These are phyloP conservation scores for Massospora cicadina DNA, from an alignment of 371 early-diverging fungal species.

Conservation along the genomic window DNA sequence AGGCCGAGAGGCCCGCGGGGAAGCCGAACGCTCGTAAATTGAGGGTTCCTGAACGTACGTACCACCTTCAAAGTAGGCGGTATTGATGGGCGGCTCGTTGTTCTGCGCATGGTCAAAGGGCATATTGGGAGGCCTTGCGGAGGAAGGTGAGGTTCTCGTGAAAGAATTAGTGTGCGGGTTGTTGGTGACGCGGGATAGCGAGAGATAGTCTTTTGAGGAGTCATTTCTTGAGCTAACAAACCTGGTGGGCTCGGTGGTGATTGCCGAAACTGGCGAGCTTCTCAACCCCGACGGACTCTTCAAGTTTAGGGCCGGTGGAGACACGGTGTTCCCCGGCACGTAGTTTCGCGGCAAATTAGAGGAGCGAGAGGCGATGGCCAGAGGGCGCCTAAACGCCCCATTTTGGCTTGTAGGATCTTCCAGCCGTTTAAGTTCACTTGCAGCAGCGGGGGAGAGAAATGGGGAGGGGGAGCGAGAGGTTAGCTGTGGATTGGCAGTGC, in stretches of 20 bases:
- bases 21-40: background rate
- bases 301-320: background rate
- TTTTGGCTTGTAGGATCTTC: background rate
- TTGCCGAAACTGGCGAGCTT: background rate
- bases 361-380: background rate
- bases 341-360: background rate
- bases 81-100: background rate
- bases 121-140: background rate
- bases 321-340: background rate
- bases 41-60: background rate
- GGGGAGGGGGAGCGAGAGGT: background rate
- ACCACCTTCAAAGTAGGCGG: background rate
- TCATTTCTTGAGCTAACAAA: background rate
- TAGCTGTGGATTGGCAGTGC: background rate
- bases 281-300: background rate
- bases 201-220: background rate
- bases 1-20: background rate
- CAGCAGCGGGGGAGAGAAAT: background rate
- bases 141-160: background rate
- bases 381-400: background rate
- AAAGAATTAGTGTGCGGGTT: background rate
- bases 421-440: background rate
- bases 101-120: background rate
- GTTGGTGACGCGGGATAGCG: background rate
- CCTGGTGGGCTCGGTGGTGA: background rate